These are phyloP conservation scores for Leishmania major DNA, from an alignment of 208 protist genomes.

Conservation along the genomic window DNA sequence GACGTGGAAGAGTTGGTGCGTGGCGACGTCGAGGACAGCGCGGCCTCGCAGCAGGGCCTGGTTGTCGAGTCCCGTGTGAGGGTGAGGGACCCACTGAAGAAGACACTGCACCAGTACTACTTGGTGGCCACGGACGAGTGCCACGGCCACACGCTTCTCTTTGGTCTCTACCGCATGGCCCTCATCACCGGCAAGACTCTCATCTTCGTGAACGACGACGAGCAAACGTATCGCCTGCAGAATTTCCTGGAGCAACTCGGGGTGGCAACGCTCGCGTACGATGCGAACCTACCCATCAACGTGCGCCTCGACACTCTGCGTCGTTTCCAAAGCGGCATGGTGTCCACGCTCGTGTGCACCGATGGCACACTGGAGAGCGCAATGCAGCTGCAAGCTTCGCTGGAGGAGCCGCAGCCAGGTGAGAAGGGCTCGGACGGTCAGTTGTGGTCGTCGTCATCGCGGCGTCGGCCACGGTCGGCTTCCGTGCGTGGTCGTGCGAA, in stretches of 20 bases:
- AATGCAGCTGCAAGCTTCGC: slow-evolving; percentile 62
- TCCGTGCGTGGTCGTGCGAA: not conserved
- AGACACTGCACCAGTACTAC: slow-evolving; percentile 86
- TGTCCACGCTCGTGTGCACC: slow-evolving; percentile 96
- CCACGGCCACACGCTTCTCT: slow-evolving; percentile 96
- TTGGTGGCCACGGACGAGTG: slow-evolving; percentile 88
- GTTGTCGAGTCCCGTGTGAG: slow-evolving; percentile 76
- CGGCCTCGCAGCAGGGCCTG: slow-evolving; percentile 37
- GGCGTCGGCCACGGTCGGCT: slow-evolving; percentile 8
- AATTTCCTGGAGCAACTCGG: slow-evolving; percentile 97
- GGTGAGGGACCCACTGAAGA: slow-evolving; percentile 48
- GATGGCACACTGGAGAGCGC: slow-evolving; percentile 91
- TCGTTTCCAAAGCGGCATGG: slow-evolving; percentile 95
- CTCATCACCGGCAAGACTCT: slow-evolving; percentile 95
- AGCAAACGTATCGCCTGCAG: slow-evolving; percentile 94
- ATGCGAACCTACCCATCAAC: slow-evolving; percentile 96
- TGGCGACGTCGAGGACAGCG: slow-evolving; percentile 43
- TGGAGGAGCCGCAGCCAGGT: slow-evolving; percentile 20
- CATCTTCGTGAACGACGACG: slow-evolving; percentile 96
- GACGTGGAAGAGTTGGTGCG: slow-evolving; percentile 57
- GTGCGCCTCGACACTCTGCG: slow-evolving; percentile 94
- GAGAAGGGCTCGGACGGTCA: slow-evolving; percentile 10
- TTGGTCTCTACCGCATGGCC: slow-evolving; percentile 91
- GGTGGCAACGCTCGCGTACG: slow-evolving; percentile 93
- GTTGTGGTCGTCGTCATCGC: slow-evolving; percentile 4